Conservation (phyloP, 305 asterid genomes). For the Plantago coronopus region DNA sequence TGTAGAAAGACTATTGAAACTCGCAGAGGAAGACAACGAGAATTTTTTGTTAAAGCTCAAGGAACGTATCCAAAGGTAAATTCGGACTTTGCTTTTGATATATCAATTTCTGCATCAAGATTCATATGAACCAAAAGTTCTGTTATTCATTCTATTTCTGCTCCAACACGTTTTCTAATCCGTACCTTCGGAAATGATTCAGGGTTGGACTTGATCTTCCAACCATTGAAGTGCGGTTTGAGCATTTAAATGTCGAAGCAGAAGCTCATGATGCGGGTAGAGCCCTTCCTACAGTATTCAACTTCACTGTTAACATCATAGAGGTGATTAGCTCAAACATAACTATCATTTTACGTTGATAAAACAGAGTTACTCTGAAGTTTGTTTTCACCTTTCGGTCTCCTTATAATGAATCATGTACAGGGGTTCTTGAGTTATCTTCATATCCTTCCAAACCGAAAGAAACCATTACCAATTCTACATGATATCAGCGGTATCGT, state of each 20-base stretch:
- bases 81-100: conserved; percentile 1
- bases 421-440: conserved; percentile 65
- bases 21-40: conserved; percentile 84
- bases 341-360: not conserved
- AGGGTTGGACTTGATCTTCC: conserved; percentile 90
- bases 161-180: no score
- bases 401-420: conserved; percentile 4
- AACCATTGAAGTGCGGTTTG: conserved; percentile 80
- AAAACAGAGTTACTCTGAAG: conserved; percentile 2
- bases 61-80: conserved; percentile 68
- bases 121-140: not conserved
- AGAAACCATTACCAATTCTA: conserved; percentile 74
- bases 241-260: conserved; percentile 81
- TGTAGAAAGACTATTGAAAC: conserved; percentile 57
- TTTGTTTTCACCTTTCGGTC: conserved; percentile 12
- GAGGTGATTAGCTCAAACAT: conserved; percentile 50
- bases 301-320: conserved; percentile 62
- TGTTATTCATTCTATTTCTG: not conserved
- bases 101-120: not conserved
- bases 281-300: conserved; percentile 85
- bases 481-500: conserved; percentile 81
- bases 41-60: conserved; percentile 72
- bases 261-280: conserved; percentile 68
- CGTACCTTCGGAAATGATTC: conserved; percentile 16
- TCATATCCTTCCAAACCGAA: conserved; percentile 60